Conservation (phyloP, 371 early-diverging fungal genomes). For the Nematocida sp. region DNA sequence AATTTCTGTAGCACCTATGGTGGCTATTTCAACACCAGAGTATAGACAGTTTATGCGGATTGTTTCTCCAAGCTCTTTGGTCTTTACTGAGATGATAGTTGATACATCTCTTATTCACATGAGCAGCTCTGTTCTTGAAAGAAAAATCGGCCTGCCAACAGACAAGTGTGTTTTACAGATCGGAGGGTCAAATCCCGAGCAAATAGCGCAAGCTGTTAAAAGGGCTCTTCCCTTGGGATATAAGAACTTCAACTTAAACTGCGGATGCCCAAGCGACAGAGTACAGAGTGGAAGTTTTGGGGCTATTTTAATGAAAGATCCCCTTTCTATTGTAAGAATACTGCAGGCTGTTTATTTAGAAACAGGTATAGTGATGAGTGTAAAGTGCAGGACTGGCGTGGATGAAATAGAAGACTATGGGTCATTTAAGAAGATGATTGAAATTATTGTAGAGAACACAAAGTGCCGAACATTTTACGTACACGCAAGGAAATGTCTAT, state of each 20-base stretch:
- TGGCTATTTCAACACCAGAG: conserved; percentile 70
- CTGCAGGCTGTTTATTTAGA: conserved; percentile 66
- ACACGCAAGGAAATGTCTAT: conserved; percentile 80
- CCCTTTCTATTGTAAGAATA: conserved; percentile 61
- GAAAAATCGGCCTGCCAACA: conserved; percentile 65
- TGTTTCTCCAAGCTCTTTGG: conserved; percentile 58
- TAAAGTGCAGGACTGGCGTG: conserved; percentile 70
- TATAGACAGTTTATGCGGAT: conserved; percentile 68
- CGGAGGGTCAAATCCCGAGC: conserved; percentile 68
- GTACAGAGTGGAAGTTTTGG: conserved; percentile 71
- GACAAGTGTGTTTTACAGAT: conserved; percentile 69
- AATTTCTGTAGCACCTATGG: conserved; percentile 70
- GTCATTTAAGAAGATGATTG: conserved; percentile 67
- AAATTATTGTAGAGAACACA: conserved; percentile 70
- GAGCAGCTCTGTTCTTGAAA: conserved; percentile 56
- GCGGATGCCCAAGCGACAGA: conserved; percentile 70
- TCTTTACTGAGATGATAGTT: conserved; percentile 71
- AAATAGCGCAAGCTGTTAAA: conserved; percentile 61
- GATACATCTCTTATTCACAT: conserved; percentile 65
- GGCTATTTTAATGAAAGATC: conserved; percentile 69
- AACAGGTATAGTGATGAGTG: conserved; percentile 63
- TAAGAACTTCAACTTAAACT: conserved; percentile 69
- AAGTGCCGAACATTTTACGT: conserved; percentile 73
- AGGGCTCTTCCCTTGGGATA: conserved; percentile 57
- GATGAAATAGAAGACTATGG: conserved; percentile 69